Percentiles rank a stretch among this genome's conserved stretches.
phyloP scores from a whole-genome alignment of 495 filamentous ascomycete genomes.

The Gamarada debralockiae region DNA sequence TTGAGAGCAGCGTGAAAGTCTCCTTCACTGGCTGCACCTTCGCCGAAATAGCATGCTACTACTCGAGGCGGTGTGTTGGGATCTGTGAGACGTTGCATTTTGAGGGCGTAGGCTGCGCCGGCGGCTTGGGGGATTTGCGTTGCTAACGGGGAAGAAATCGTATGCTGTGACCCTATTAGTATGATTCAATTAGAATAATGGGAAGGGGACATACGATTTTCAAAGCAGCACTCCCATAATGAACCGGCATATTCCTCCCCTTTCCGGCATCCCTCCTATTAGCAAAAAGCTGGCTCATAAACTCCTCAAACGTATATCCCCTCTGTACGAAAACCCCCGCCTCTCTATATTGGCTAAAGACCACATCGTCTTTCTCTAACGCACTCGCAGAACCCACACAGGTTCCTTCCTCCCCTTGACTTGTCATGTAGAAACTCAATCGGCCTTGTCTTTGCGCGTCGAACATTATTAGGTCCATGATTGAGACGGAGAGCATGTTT shows the following conservation, averaged over 20 bases:
- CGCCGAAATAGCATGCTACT: slow-evolving; percentile 90
- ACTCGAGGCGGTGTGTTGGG: slow-evolving; percentile 63
- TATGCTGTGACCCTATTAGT: slow-evolving; percentile 53
- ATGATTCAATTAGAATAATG: not conserved
- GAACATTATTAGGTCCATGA: slow-evolving; percentile 95
- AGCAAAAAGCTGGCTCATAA: slow-evolving; percentile 95
- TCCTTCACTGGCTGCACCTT: slow-evolving; percentile 95
- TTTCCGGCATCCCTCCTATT: slow-evolving; percentile 76
- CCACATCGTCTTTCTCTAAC: slow-evolving; percentile 75
- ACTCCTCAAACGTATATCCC: slow-evolving; percentile 80
- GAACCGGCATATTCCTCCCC: slow-evolving; percentile 96
- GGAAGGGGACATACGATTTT: slow-evolving; percentile 60
- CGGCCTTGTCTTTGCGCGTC: slow-evolving; percentile 70
- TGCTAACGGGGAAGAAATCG: slow-evolving; percentile 88
- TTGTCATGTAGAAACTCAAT: slow-evolving; percentile 97
- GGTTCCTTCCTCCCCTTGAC: slow-evolving; percentile 93
- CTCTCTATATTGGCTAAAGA: slow-evolving; percentile 95
- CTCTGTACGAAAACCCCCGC: slow-evolving; percentile 86
- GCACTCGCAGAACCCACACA: slow-evolving; percentile 83
- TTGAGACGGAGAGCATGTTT: slow-evolving; percentile 68
- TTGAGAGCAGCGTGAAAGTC: slow-evolving; percentile 98
- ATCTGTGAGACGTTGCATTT: slow-evolving; percentile 74
- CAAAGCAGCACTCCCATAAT: slow-evolving; percentile 81
- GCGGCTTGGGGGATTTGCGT: slow-evolving; percentile 95
- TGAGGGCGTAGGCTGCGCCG: slow-evolving; percentile 91